Percentiles rank a stretch among this genome's conserved stretches.
These are phyloP conservation scores for Talaromyces stipitatus DNA, from an alignment of 495 filamentous ascomycete species.

Conservation along the genomic window DNA sequence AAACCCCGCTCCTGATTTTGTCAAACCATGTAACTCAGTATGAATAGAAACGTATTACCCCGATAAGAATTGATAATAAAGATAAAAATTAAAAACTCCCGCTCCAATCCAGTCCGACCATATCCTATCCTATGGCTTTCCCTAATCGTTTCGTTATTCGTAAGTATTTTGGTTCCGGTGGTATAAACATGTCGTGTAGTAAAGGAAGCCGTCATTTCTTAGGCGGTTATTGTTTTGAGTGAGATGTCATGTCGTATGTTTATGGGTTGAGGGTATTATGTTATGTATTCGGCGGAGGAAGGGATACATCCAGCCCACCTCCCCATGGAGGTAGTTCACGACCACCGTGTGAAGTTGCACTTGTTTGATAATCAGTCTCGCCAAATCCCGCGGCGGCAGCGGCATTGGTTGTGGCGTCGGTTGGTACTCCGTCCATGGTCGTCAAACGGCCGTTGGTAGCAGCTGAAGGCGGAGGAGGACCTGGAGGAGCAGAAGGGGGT, in stretches of 20 bases:
- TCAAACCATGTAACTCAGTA: not conserved
- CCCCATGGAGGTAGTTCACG: constrained; percentile 2
- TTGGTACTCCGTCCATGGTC: not conserved
- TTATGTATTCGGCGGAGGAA: constrained; percentile 3
- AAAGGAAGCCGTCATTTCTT: not conserved
- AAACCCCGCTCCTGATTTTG: not conserved
- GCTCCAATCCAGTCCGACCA: not conserved
- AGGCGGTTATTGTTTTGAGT: not conserved
- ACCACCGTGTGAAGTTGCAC: not conserved
- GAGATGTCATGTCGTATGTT: not conserved
- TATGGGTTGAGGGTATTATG: not conserved
- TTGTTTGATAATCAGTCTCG: constrained; percentile 1
- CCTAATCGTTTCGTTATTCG: not conserved
- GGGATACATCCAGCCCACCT: not conserved
- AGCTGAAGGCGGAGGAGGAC: not conserved
- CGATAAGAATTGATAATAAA: not conserved
- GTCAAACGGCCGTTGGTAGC: not conserved
- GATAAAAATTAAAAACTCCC: not conserved
- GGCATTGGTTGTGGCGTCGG: not conserved
- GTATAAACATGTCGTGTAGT: not conserved
- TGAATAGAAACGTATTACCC: not conserved
- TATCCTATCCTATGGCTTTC: not conserved
- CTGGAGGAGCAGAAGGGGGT: not conserved
- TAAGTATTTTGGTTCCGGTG: not conserved
- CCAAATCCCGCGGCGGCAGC: constrained; percentile 1